Evolutionary conservation across 2,329 filamentous ascomycete species (phyloP).

Genomic region (Botrytis fabae): DNA sequence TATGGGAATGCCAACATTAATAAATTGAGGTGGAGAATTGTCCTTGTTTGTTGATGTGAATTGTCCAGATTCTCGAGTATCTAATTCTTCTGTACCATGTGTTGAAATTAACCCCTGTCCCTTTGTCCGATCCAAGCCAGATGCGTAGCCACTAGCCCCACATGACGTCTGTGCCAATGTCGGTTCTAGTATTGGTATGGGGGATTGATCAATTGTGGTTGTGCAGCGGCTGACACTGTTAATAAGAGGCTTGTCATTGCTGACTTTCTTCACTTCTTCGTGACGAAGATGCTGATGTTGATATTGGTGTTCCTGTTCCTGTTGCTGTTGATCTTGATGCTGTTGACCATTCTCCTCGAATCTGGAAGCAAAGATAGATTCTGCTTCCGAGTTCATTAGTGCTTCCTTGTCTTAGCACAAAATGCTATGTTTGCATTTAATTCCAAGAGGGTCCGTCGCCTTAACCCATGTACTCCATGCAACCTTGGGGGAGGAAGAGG

Average conservation of each 20-base stretch:
- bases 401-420: too few relatives aligned
- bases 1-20: background rate
- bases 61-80: background rate
- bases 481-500: background rate
- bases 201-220: background rate
- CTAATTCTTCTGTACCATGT: constrained; percentile 12
- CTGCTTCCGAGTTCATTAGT: constrained; percentile 15
- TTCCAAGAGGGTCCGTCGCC: background rate
- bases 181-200: background rate
- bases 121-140: constrained; percentile 15
- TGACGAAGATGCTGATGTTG: background rate
- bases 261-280: background rate
- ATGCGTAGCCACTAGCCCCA: background rate
- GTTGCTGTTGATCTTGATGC: background rate
- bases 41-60: background rate
- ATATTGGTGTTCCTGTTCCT: background rate
- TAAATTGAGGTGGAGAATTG: background rate
- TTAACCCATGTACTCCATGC: background rate
- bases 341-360: background rate
- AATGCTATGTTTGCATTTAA: background rate
- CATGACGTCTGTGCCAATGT: constrained; percentile 16
- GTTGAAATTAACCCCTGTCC: constrained; percentile 12
- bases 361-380: background rate
- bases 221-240: background rate
- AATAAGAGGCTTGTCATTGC: background rate